A percentile compares a stretch with the other conserved stretches of the same genome.
Evolutionary conservation across 2,329 filamentous ascomycete genomes (phyloP).

Genomic region (Dactylellina haptotyla): DNA sequence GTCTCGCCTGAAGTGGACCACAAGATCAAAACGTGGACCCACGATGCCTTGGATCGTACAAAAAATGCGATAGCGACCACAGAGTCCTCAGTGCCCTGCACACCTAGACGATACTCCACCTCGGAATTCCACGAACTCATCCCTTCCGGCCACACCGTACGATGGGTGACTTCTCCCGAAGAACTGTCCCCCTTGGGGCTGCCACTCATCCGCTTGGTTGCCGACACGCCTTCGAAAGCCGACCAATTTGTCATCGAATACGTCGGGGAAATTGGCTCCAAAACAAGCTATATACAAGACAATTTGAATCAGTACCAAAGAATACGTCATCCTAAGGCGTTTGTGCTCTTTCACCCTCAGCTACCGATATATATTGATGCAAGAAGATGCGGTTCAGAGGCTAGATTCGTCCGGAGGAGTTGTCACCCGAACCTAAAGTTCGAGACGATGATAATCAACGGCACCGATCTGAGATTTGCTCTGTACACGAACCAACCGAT

Average conservation of each 20-base stretch:
- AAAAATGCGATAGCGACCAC: slow-evolving; percentile 30
- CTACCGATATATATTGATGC: slow-evolving; percentile 95
- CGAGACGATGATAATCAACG: slow-evolving; percentile 83
- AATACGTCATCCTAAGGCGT: slow-evolving; percentile 69
- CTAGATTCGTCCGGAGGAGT: slow-evolving; percentile 90
- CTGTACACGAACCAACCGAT: slow-evolving; percentile 80
- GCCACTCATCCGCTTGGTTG: slow-evolving; percentile 45
- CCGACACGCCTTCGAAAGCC: slow-evolving; percentile 45
- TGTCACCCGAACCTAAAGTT: slow-evolving; percentile 89
- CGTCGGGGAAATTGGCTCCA: slow-evolving; percentile 68
- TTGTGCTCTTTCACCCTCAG: slow-evolving; percentile 86
- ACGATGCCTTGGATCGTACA: slow-evolving; percentile 24
- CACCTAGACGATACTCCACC: slow-evolving; percentile 35
- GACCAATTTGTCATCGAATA: slow-evolving; percentile 62
- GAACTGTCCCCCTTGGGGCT: slow-evolving; percentile 35
- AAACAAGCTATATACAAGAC: slow-evolving; percentile 65
- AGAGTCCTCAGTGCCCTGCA: slow-evolving; percentile 34
- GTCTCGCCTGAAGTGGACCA: slow-evolving; percentile 49
- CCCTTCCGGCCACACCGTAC: slow-evolving; percentile 43
- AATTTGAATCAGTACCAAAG: slow-evolving; percentile 65
- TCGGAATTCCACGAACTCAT: slow-evolving; percentile 47
- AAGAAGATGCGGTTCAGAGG: slow-evolving; percentile 81
- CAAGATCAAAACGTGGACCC: slow-evolving; percentile 48
- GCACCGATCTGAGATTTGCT: slow-evolving; percentile 87
- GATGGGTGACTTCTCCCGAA: slow-evolving; percentile 47